Conservation (phyloP, 176 grass and related monocot genomes). For the Puccinellia tenuiflora region DNA sequence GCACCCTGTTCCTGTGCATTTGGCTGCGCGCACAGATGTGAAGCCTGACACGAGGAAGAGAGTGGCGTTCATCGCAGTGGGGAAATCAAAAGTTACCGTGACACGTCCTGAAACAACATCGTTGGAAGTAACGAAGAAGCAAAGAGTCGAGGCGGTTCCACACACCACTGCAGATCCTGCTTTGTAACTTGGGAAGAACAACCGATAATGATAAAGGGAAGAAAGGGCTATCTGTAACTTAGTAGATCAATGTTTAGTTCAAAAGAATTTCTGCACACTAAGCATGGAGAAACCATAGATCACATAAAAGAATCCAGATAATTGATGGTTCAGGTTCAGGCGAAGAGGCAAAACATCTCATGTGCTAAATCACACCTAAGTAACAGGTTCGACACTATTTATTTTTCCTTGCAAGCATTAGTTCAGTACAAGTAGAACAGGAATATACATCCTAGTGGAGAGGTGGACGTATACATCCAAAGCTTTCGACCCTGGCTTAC, state of each 20-base stretch:
- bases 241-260: background rate
- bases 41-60: conserved; percentile 31
- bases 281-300: background rate
- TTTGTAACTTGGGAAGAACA: background rate
- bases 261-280: background rate
- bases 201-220: background rate
- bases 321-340: background rate
- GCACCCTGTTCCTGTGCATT: background rate
- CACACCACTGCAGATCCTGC: conserved; percentile 1
- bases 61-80: conserved; percentile 56
- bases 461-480: too few relatives aligned
- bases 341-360: background rate
- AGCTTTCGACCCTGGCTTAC: too few relatives aligned
- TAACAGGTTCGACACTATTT: too few relatives aligned
- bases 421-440: background rate
- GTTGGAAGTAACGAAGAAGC: conserved; percentile 32
- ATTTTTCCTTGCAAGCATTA: background rate
- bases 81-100: conserved; percentile 14
- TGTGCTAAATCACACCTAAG: background rate
- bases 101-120: conserved; percentile 2
- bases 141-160: conserved; percentile 28
- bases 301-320: background rate
- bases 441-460: too few relatives aligned
- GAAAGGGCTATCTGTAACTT: background rate
- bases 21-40: background rate